Percentiles rank a stretch among this genome's conserved stretches.
Evolutionary conservation across 2,329 filamentous ascomycete species (phyloP).

Genomic region (Xylariaceae sp.): DNA sequence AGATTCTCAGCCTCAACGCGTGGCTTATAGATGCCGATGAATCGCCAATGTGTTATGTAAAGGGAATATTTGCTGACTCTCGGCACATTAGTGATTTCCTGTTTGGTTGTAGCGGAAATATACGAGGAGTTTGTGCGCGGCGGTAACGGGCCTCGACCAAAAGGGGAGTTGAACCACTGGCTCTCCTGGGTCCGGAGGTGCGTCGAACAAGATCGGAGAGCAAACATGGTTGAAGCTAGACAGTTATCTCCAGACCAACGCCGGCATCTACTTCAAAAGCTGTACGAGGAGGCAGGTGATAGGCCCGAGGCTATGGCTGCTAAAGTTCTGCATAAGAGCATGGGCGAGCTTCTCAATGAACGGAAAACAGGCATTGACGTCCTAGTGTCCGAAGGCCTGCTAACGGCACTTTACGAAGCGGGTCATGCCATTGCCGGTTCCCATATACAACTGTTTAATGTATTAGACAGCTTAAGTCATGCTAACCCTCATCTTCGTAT

Average conservation of each 20-base stretch:
- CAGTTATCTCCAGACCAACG: too few relatives aligned
- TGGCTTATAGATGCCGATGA: too few relatives aligned
- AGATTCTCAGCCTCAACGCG: too few relatives aligned
- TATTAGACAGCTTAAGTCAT: slow-evolving; percentile 16
- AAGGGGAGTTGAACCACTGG: background rate
- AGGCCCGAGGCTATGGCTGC: slow-evolving; percentile 8
- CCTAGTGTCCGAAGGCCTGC: slow-evolving; percentile 17
- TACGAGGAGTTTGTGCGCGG: background rate
- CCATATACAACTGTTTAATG: slow-evolving; percentile 19
- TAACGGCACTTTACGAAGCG: slow-evolving; percentile 22
- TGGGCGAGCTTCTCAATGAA: slow-evolving; percentile 24
- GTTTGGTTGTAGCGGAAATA: slow-evolving; percentile 7
- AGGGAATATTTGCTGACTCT: background rate
- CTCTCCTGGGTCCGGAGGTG: slow-evolving; percentile 7
- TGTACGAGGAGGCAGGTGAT: too few relatives aligned
- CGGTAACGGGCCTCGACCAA: background rate
- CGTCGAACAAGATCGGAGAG: background rate
- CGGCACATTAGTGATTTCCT: slow-evolving; percentile 5
- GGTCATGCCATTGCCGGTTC: slow-evolving; percentile 19
- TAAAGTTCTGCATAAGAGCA: slow-evolving; percentile 16
- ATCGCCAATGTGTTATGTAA: too few relatives aligned
- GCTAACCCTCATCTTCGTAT: slow-evolving; percentile 8
- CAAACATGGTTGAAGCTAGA: background rate
- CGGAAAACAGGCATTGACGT: slow-evolving; percentile 19
- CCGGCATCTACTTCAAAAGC: slow-evolving; percentile 1